phyloP scores from a whole-genome alignment of 768 basidiomycete species.

The Cyclocybe cylindracea region DNA sequence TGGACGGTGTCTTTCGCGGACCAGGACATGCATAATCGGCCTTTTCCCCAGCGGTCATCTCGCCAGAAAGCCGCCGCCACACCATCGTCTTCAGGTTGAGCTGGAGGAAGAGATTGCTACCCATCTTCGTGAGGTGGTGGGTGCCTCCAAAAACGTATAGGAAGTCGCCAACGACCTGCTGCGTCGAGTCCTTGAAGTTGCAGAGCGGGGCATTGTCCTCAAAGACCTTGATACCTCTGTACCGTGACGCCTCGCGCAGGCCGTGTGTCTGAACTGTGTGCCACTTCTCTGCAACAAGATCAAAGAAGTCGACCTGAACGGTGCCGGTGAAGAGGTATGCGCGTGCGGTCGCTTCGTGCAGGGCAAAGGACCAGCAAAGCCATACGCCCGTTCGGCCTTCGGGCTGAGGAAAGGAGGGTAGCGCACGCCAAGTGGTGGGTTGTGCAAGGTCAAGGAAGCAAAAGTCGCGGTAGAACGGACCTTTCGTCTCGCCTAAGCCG shows the following conservation, averaged over 20 bases:
- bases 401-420: conserved; percentile 27
- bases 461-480: conserved; percentile 28
- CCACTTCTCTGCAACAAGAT: conserved; percentile 37
- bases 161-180: conserved; percentile 28
- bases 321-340: conserved; percentile 39
- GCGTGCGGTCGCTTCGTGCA: conserved; percentile 24
- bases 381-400: conserved; percentile 10
- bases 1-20: conserved; percentile 30
- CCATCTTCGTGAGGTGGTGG: conserved; percentile 25
- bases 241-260: conserved; percentile 14
- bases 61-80: conserved; percentile 31
- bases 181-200: conserved; percentile 13
- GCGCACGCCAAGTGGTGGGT: conserved; percentile 23
- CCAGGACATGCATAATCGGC: conserved; percentile 29
- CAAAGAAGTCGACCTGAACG: conserved; percentile 31
- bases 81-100: conserved; percentile 32
- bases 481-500: conserved; percentile 20
- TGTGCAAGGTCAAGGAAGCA: conserved; percentile 26
- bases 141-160: conserved; percentile 41
- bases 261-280: conserved; percentile 24
- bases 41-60: conserved; percentile 14
- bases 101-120: conserved; percentile 38
- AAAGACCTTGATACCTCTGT: conserved; percentile 17
- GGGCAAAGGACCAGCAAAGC: conserved; percentile 22
- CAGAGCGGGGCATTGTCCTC: conserved; percentile 21